Base-by-base conservation (phyloP, 306 rosid genomes). In the Geum urbanum region DNA sequence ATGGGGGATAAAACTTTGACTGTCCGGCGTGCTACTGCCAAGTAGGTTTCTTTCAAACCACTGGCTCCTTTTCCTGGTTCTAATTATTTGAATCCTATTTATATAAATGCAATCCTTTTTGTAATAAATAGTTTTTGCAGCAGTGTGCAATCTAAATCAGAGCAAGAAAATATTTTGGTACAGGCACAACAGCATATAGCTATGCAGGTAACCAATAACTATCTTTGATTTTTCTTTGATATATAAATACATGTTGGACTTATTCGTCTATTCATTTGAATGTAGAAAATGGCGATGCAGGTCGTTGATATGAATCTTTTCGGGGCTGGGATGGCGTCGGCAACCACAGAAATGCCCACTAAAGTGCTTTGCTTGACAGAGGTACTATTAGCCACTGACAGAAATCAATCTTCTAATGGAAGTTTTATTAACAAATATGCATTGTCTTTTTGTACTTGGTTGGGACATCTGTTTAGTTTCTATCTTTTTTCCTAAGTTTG, bases 1-100 rank as follows among this genome's bases (percentile, higher is more conserved):
- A 85, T 90, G 96, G 96, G 96, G 43, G 96, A 90, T 74, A 87
- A 90, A 85, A 90, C 92, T 41, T 81, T 90, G 63, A 90, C 96
- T 0, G 92, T 90, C 46, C 77, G 94, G 72, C 96, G 94, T 66
- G 96, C 94, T 58, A 82, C 90, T 19, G 82, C 80, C 57, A 84
- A 91, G 96, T 89, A 78, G 55, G 81, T 48, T 72, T 75, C 75
- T 72, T 45, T 10, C 55, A 70, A 55, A 32, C 51, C 47, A 35
- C 16, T 59, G 10, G 16, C 40, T 9, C 22, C 35, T 48, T 39
- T 51, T 45, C 18, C 39, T 47, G 43, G 24, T 65, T 62, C 18
- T 56, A 18, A 32, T 49, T 60, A 24, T 61, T 74, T 58, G 24
- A 32, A 66, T 41, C 19, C 63, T 32, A n/a, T 59, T 15, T 53